Evolutionary conservation across 2,329 filamentous ascomycete genomes (phyloP).

Genomic region (Microdochium nivale): DNA sequence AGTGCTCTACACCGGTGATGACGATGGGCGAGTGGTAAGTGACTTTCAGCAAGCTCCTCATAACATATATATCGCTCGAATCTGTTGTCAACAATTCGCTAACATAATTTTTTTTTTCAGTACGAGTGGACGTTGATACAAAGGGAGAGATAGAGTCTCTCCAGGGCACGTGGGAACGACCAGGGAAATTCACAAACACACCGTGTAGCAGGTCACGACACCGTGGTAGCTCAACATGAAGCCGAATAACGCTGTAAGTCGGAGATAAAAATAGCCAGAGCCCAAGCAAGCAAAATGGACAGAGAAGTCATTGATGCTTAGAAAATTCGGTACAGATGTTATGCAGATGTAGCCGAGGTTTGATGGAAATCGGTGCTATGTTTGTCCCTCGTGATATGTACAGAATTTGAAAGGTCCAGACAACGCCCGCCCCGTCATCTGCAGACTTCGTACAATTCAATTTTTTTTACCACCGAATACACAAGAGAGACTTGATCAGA

Average conservation of each 20-base stretch:
- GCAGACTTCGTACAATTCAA: neutral
- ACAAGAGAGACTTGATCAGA: neutral
- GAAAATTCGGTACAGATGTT: too few species aligned
- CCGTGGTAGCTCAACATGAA: too few species aligned
- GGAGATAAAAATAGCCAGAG: too few species aligned
- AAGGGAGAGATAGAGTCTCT: constrained; percentile 43
- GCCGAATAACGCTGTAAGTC: too few species aligned
- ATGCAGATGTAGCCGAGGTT: too few species aligned
- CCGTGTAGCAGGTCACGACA: neutral
- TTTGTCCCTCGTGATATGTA: too few species aligned
- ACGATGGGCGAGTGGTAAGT: constrained; percentile 82
- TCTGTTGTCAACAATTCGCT: neutral
- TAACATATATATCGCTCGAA: neutral
- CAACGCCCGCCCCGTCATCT: neutral
- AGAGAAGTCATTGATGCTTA: too few species aligned
- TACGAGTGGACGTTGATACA: constrained; percentile 57
- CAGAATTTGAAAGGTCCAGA: too few species aligned
- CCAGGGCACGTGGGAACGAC: neutral
- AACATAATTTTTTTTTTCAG: constrained; percentile 26
- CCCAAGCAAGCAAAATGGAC: too few species aligned
- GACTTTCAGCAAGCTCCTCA: neutral
- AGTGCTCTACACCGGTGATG: constrained; percentile 87
- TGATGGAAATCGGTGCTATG: too few species aligned
- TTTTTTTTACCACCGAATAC: neutral
- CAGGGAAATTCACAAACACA: neutral